Evolutionary conservation across 768 basidiomycete species (phyloP), one percentile per base, ranked within the genome.

Genomic region (Leccinum rimulosum): DNA sequence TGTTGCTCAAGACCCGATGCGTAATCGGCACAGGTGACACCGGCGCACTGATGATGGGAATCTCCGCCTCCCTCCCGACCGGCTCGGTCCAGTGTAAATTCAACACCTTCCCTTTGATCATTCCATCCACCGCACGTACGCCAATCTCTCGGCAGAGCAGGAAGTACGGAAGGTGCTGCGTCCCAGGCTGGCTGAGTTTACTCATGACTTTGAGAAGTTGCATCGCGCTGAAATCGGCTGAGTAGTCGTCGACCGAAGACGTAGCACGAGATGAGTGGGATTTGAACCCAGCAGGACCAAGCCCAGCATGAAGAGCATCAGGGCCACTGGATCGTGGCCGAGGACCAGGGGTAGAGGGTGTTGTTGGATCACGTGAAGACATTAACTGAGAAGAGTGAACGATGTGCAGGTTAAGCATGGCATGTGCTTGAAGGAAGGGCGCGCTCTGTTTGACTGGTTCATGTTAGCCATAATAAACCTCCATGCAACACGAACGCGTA

Each of bases 361-460:
- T 73, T 22, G 59, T 73, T 55, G 67, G 70, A 31, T 73, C 69
- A 64, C 72, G 73, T 53, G 73, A 66, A 58, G 74, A 71, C 0
- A 80, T 69, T 1, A 84, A 74, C 68, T 91, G 88, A 2, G 87
- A 87, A 2, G 90, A 87, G 65, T 93, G 91, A 54, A 94, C 89
- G 70, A 94, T 88, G 69, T 94, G 92, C 14, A 94, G 82, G 64
- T 94, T 93, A 56, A 94, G 81, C 1, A 91, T 77, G 1, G 90
- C 80, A 59, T 93, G 89, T 0, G 92, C 92, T 75, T 93, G 92
- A 25, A 93, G 81, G 76, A 91, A 93, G 67, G 90, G 88, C 0
- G 90, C 89, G 58, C 86, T 85, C 65, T 89, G 86, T 65, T 85
- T 86, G 70, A 91, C 89, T 92, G 62, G 31, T 28, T 52, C 43